Base-by-base conservation (phyloP, 257 asterid species). In the Pogostemon cablin region DNA sequence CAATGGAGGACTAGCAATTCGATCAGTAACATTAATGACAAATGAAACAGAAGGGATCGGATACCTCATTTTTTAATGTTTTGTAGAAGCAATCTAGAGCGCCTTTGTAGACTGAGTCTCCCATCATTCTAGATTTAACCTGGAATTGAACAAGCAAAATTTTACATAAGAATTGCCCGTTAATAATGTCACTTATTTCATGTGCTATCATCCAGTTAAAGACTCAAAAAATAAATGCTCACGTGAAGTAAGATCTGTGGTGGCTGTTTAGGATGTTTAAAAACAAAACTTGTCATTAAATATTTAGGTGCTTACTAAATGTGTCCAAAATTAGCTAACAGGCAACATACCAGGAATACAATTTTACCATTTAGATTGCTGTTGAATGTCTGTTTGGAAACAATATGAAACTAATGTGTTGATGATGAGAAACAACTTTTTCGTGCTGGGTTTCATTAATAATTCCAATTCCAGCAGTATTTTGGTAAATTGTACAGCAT, bases 81-180 rank as follows among this genome's bases (percentile, higher is more conserved):
- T 84, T 86, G 76, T 84, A 74, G 84, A 90, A 86, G 78, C 98
- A 92, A 74, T 92, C 98, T 58, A 87, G 56, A 50, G 95, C 82
- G 84, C 81, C 78, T 82, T 76, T 90, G 87, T 92, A 90, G 66
- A 76, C 71, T 43, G 96, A 78, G 69, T 90, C 96, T 49, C 98
- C 98, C 98, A 92, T 92, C 98, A 90, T 88, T 87, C 98, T 86
- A 75, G 98, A 92, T 77, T 92, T 92, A 58, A 92, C 87, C 98
- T 92, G 79, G 72, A 78, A 74, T 25, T 75, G 57, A 67, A 75
- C 71, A 76, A 50, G 72, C 49, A 54, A 37, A 10, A 20, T 25
- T 40, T 42, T 58, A 20, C 38, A 61, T 8, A 32, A 50, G 8
- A 25, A 61, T 37, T 38, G 15, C 65, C 47, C 38, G 52, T 6